Conservation (phyloP, 1,284 basidiomycete genomes). For the Moesziomyces sp. region DNA sequence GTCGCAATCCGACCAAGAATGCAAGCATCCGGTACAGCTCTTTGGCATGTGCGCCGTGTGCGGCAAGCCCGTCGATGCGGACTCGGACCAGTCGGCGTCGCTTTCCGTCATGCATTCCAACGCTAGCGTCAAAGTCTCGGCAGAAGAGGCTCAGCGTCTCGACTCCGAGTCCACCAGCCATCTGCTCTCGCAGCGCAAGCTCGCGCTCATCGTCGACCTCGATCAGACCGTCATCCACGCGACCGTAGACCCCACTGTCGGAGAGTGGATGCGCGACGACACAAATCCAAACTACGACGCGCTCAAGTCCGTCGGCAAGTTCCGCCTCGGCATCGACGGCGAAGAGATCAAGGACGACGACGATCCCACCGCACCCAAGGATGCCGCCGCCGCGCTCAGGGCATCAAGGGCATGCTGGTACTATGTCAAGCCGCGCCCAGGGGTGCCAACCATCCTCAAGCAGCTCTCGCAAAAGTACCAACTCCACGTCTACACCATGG, state of each 20-base stretch:
- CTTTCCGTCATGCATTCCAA: constrained; percentile 61
- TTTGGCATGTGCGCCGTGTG: constrained; percentile 91
- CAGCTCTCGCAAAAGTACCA: constrained; percentile 84
- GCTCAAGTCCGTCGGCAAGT: constrained; percentile 83
- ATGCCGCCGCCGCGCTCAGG: constrained; percentile 12
- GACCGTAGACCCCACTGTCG: constrained; percentile 96
- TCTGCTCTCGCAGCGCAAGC: constrained; percentile 79
- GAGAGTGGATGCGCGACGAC: constrained; percentile 90
- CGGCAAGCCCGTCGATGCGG: constrained; percentile 88
- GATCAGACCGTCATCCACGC: constrained; percentile 99
- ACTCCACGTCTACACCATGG: constrained; percentile 99
- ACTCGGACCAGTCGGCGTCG: constrained; percentile 32
- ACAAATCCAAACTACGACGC: constrained; percentile 88
- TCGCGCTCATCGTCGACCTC: constrained; percentile 95
- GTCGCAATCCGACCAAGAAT: constrained; percentile 67
- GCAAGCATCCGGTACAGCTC: constrained; percentile 91
- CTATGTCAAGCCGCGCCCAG: constrained; percentile 92
- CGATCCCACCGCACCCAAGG: constrained; percentile 24
- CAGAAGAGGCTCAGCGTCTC: constrained; percentile 82
- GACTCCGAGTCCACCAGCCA: constrained; percentile 83
- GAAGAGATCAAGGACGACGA: constrained; percentile 68
- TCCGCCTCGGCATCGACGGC: constrained; percentile 83
- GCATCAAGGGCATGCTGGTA: constrained; percentile 80
- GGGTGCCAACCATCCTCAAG: constrained; percentile 81
- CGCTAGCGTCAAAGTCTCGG: constrained; percentile 62